Evolutionary conservation across 768 basidiomycete species (phyloP).

Genomic region (Terana coerulea): DNA sequence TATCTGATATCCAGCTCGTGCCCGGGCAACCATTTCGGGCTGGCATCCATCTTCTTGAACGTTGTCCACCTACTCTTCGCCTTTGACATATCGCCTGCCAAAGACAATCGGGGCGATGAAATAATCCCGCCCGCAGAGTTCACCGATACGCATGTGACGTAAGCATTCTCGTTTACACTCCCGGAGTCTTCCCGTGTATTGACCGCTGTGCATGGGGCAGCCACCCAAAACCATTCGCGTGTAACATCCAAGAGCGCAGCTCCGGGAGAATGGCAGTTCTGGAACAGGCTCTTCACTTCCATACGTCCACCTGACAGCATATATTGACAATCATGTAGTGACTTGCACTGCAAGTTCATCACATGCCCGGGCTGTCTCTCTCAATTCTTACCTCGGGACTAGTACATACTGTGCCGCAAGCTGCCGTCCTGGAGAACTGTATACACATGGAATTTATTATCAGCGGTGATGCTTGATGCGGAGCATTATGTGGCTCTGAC

Average conservation of each 20-base stretch:
- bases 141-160: background rate
- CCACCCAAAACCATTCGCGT: background rate
- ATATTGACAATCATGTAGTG: background rate
- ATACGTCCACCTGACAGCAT: too few relatives aligned
- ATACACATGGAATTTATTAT: too few relatives aligned
- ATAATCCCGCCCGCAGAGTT: background rate
- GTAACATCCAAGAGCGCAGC: background rate
- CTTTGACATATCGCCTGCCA: background rate
- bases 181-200: background rate
- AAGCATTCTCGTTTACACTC: too few relatives aligned
- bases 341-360: too few relatives aligned
- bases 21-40: background rate
- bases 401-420: too few relatives aligned
- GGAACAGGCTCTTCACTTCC: background rate
- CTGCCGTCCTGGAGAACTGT: too few relatives aligned
- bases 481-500: too few relatives aligned
- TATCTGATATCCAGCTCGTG: background rate
- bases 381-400: too few relatives aligned
- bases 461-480: too few relatives aligned
- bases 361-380: too few relatives aligned
- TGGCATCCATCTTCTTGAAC: background rate
- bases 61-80: background rate
- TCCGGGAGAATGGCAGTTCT: background rate
- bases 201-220: background rate
- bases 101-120: background rate